Evolutionary conservation across 495 filamentous ascomycete genomes (phyloP).

Genomic region (Letharia columbiana): DNA sequence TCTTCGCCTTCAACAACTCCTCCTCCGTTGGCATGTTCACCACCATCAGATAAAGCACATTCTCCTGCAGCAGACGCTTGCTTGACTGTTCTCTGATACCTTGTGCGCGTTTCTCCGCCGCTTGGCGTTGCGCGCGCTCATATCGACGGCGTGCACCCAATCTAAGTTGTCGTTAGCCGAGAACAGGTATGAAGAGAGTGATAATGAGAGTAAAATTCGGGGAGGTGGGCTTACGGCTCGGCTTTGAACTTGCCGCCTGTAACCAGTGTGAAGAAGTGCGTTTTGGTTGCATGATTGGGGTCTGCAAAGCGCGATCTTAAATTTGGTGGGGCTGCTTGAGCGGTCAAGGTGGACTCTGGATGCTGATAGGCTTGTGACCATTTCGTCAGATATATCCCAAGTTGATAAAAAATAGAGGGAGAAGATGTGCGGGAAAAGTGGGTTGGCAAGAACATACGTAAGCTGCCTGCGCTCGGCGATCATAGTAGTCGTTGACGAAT

Average conservation of each 20-base stretch:
- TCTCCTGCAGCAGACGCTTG: slow-evolving; percentile 1
- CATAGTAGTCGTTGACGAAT: slow-evolving; percentile 45
- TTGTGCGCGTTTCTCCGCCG: not conserved
- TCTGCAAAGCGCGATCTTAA: slow-evolving; percentile 20
- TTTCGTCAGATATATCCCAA: not conserved
- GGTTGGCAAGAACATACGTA: slow-evolving; percentile 26
- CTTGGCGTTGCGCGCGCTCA: not conserved
- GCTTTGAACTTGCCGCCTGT: slow-evolving; percentile 29
- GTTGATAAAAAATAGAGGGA: not conserved
- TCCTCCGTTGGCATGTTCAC: too few relatives aligned
- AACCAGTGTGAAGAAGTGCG: slow-evolving; percentile 33
- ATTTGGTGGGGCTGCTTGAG: slow-evolving; percentile 26
- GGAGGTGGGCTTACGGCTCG: not conserved
- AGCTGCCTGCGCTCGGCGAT: slow-evolving; percentile 40
- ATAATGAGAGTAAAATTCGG: not conserved
- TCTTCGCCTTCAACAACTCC: too few relatives aligned
- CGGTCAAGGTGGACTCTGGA: not conserved
- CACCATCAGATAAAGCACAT: not conserved
- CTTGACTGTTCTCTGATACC: not conserved
- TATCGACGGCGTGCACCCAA: slow-evolving; percentile 1
- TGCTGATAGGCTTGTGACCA: not conserved
- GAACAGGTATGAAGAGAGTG: not conserved
- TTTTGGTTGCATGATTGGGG: slow-evolving; percentile 39
- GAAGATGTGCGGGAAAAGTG: too few relatives aligned
- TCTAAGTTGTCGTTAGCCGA: not conserved